These are phyloP conservation scores for Cordia subcordata DNA, from an alignment of 257 asterid species.

Conservation along the genomic window DNA sequence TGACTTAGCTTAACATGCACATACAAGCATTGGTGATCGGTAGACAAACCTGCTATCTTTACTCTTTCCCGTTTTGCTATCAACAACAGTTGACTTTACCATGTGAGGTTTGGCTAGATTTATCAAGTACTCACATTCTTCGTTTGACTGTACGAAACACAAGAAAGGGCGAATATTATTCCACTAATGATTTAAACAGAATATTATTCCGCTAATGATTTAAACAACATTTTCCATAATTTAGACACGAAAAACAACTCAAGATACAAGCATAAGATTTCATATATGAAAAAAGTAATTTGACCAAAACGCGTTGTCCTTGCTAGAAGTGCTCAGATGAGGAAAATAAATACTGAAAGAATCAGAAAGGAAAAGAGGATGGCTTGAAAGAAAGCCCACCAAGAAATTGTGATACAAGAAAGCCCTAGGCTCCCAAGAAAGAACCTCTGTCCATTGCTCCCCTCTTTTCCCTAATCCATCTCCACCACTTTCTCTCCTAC, in stretches of 20 bases:
- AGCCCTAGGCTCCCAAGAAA: constrained; percentile 82
- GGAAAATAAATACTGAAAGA: not conserved
- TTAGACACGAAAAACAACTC: too few species aligned
- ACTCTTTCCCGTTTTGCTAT: constrained; percentile 69
- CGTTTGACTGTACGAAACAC: constrained; percentile 51
- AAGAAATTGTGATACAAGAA: constrained; percentile 67
- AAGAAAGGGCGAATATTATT: constrained; percentile 8
- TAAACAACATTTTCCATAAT: too few species aligned
- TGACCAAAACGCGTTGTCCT: too few species aligned
- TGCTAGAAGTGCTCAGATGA: not conserved
- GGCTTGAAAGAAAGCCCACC: constrained; percentile 31
- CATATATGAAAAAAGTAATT: too few species aligned
- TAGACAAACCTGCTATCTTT: constrained; percentile 64
- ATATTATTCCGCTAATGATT: too few species aligned
- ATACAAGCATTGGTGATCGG: constrained; percentile 4
- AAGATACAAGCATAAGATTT: too few species aligned
- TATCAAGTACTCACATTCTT: constrained; percentile 78
- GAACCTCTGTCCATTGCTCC: constrained; percentile 68
- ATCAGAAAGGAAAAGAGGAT: not conserved
- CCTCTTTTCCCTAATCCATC: constrained; percentile 54
- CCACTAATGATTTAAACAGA: too few species aligned
- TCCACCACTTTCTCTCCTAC: constrained; percentile 33
- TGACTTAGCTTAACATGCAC: not conserved
- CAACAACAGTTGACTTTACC: constrained; percentile 66
- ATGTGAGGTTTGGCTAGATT: constrained; percentile 67